Evolutionary conservation across 2,329 filamentous ascomycete genomes (phyloP).

Genomic region (Nigrospora osmanthi): DNA sequence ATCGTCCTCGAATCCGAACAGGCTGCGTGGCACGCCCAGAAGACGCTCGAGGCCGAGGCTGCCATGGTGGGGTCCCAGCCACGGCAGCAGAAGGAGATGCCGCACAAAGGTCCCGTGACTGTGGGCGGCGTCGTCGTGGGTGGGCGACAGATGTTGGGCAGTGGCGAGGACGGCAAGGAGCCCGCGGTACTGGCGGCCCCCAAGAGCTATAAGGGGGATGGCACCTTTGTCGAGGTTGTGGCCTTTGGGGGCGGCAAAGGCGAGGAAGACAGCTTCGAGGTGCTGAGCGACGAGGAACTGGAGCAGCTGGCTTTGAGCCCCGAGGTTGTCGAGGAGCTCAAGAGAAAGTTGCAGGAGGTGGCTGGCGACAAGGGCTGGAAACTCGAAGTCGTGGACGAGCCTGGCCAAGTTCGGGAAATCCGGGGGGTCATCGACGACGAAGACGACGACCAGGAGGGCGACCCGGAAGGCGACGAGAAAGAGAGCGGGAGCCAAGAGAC

Average conservation of each 20-base stretch:
- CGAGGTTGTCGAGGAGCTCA: conserved; percentile 61
- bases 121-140: conserved; percentile 49
- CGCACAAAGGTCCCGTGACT: conserved; percentile 19
- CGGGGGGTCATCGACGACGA: conserved; percentile 60
- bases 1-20: conserved; percentile 52
- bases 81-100: conserved; percentile 13
- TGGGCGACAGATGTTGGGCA: conserved; percentile 38
- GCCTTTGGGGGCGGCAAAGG: conserved; percentile 35
- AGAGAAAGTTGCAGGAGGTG: conserved; percentile 58
- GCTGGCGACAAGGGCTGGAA: conserved; percentile 71
- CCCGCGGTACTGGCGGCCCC: conserved; percentile 18
- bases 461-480: conserved; percentile 16
- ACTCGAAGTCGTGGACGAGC: conserved; percentile 68
- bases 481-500: conserved; percentile 35
- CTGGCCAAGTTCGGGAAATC: conserved; percentile 52
- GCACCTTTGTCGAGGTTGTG: conserved; percentile 32
- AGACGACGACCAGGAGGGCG: conserved; percentile 38
- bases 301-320: conserved; percentile 59
- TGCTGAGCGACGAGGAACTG: conserved; percentile 59
- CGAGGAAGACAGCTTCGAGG: conserved; percentile 53
- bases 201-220: conserved; percentile 22
- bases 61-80: conserved; percentile 21
- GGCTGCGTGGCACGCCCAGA: conserved; percentile 28
- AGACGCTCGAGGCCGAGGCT: conserved; percentile 29
- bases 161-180: conserved; percentile 38